Conservation (phyloP, 768 basidiomycete genomes). For the Bullera alba region DNA sequence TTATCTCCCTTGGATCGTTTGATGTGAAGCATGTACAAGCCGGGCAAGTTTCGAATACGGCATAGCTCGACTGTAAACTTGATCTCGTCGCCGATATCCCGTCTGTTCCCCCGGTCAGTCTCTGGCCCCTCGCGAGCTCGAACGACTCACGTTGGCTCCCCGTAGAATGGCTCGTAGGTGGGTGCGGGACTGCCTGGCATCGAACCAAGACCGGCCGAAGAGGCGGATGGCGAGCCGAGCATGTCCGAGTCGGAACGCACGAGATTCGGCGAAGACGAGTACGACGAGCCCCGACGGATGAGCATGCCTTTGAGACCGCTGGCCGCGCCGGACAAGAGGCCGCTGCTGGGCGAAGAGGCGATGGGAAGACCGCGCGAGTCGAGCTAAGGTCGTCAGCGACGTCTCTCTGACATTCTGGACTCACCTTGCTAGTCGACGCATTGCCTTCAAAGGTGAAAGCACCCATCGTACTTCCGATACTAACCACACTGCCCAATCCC, state of each 20-base stretch:
- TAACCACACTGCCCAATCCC: slow-evolving; percentile 47
- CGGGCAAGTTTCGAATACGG: slow-evolving; percentile 75
- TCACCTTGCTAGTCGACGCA: slow-evolving; percentile 77
- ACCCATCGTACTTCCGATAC: slow-evolving; percentile 47
- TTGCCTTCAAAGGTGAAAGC: slow-evolving; percentile 70
- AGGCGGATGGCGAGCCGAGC: slow-evolving; percentile 21
- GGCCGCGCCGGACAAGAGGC: slow-evolving; percentile 56
- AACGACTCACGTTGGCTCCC: slow-evolving; percentile 52
- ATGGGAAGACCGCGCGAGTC: slow-evolving; percentile 83
- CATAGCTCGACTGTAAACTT: slow-evolving; percentile 93
- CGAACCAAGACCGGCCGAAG: slow-evolving; percentile 39
- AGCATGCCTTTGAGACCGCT: slow-evolving; percentile 78
- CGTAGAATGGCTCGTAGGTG: slow-evolving; percentile 59
- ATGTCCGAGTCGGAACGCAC: slow-evolving; percentile 18
- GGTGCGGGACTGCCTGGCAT: slow-evolving; percentile 43
- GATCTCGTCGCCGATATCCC: slow-evolving; percentile 91
- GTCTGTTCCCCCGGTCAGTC: slow-evolving; percentile 41
- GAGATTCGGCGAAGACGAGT: slow-evolving; percentile 47
- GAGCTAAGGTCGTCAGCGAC: slow-evolving; percentile 52
- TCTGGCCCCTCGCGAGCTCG: background rate
- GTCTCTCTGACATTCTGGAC: slow-evolving; percentile 42
- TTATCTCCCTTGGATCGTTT: slow-evolving; percentile 85
- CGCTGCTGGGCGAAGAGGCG: slow-evolving; percentile 60
- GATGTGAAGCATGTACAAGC: slow-evolving; percentile 86
- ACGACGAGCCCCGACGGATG: slow-evolving; percentile 84